phyloP scores from a whole-genome alignment of 2,329 filamentous ascomycete species.

The Aspergillus ochraceus region DNA sequence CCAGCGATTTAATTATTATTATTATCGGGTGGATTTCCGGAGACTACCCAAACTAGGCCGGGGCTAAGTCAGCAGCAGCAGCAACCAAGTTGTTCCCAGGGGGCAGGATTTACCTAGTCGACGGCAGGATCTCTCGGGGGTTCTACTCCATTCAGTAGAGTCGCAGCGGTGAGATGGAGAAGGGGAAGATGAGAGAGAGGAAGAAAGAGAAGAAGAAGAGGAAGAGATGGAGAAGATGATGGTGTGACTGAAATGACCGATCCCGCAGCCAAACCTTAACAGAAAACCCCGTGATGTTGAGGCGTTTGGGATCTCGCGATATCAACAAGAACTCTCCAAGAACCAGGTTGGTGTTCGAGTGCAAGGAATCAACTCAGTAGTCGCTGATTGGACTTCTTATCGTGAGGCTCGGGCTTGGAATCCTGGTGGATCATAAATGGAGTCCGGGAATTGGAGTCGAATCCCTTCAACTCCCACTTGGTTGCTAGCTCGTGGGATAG shows the following conservation, averaged over 20 bases:
- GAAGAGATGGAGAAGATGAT: neutral
- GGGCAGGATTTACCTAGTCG: neutral
- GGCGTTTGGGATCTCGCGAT: no score
- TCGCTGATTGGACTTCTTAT: no score
- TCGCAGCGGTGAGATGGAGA: neutral
- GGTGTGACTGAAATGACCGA: neutral
- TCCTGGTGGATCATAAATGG: no score
- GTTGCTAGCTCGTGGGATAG: no score
- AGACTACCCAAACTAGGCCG: slow-evolving; percentile 2
- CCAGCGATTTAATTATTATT: slow-evolving; percentile 1
- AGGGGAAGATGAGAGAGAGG: slow-evolving; percentile 2
- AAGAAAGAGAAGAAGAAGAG: neutral
- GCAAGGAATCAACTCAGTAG: no score
- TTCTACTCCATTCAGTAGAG: neutral
- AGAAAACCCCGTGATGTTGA: neutral
- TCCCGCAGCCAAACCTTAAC: neutral
- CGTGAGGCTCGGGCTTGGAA: no score
- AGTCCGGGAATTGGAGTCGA: no score
- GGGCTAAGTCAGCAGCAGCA: slow-evolving; percentile 6
- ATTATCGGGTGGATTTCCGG: slow-evolving; percentile 6
- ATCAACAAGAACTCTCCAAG: no score
- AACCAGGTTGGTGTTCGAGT: no score
- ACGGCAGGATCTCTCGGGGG: no score
- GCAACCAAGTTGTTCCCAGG: neutral
- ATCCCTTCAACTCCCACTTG: no score